phyloP scores from a whole-genome alignment of 192 early-diverging fungal species.

The Coemansia sp. region DNA sequence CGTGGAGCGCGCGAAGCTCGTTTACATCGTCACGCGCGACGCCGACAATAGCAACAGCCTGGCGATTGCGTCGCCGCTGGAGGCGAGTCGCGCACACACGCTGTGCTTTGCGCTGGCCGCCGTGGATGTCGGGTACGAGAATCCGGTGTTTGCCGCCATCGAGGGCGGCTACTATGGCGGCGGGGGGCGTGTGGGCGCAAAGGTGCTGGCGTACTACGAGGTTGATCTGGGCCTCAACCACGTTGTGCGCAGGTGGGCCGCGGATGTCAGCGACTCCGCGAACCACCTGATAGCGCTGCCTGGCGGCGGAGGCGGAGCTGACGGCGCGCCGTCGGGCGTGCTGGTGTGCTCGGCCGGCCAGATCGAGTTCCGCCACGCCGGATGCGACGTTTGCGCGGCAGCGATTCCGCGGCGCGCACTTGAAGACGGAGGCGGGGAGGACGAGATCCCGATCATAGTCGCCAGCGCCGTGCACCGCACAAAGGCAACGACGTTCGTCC shows the following conservation, averaged over 20 bases:
- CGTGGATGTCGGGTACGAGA: conserved; percentile 98
- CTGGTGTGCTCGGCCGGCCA: conserved; percentile 91
- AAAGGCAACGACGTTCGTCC: conserved; percentile 85
- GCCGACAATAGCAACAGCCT: conserved; percentile 61
- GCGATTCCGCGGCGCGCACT: conserved; percentile 77
- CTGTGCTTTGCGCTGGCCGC: conserved; percentile 80
- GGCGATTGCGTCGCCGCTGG: conserved; percentile 93
- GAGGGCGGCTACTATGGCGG: conserved; percentile 81
- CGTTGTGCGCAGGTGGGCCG: conserved; percentile 95
- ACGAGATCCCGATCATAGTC: conserved; percentile 75
- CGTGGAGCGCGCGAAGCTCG: conserved; percentile 92
- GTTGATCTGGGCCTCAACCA: conserved; percentile 98
- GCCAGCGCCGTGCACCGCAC: conserved; percentile 86
- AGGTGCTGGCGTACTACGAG: conserved; percentile 87
- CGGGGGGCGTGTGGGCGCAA: conserved; percentile 58
- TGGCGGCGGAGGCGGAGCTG: conserved; percentile 74
- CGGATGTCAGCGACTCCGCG: conserved; percentile 69
- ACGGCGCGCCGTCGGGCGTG: conserved; percentile 78
- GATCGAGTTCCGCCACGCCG: conserved; percentile 85
- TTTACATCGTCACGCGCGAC: conserved; percentile 96
- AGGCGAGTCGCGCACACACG: conserved; percentile 82
- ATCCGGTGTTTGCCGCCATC: conserved; percentile 94
- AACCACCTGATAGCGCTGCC: conserved; percentile 82
- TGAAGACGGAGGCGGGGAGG: conserved; percentile 64
- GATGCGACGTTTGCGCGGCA: conserved; percentile 55